Evolutionary conservation across 2,329 filamentous ascomycete species (phyloP).

Genomic region (Scedosporium boydii): DNA sequence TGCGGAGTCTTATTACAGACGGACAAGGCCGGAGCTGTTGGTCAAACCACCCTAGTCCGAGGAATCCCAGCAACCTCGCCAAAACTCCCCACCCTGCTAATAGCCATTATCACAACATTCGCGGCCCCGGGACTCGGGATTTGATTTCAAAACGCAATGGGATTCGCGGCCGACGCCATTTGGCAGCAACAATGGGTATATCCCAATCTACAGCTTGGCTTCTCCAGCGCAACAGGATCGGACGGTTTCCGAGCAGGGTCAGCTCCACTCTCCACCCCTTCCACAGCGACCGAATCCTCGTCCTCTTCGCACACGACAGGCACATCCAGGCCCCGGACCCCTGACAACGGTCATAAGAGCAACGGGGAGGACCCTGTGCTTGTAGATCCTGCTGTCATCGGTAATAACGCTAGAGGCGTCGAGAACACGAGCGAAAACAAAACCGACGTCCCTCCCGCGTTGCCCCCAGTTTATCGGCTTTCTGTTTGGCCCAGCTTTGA

Average conservation of each 20-base stretch:
- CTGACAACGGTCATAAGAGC: neutral
- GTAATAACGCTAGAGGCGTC: neutral
- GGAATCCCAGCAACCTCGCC: too few species aligned
- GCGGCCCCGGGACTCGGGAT: neutral
- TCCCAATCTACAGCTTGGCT: neutral
- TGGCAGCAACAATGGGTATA: slow-evolving; percentile 6
- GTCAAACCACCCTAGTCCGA: too few species aligned
- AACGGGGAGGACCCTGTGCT: neutral
- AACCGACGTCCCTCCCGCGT: neutral
- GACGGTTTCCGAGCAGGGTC: neutral
- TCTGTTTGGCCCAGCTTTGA: slow-evolving; percentile 3
- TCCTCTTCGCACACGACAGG: neutral
- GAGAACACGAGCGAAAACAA: neutral
- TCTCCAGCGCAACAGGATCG: neutral
- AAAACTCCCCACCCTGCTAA: neutral
- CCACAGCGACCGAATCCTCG: neutral
- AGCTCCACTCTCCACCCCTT: slow-evolving; percentile 2
- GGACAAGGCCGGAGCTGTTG: too few species aligned
- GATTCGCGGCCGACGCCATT: slow-evolving; percentile 3
- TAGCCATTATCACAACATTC: neutral
- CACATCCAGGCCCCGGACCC: slow-evolving; percentile 5
- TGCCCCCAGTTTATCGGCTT: slow-evolving; percentile 5
- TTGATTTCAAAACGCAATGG: neutral
- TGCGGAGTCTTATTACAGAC: too few species aligned
- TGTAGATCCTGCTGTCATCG: neutral